Base-by-base conservation (phyloP, 2,329 filamentous ascomycete genomes). In the Talaromyces verruculosus region DNA sequence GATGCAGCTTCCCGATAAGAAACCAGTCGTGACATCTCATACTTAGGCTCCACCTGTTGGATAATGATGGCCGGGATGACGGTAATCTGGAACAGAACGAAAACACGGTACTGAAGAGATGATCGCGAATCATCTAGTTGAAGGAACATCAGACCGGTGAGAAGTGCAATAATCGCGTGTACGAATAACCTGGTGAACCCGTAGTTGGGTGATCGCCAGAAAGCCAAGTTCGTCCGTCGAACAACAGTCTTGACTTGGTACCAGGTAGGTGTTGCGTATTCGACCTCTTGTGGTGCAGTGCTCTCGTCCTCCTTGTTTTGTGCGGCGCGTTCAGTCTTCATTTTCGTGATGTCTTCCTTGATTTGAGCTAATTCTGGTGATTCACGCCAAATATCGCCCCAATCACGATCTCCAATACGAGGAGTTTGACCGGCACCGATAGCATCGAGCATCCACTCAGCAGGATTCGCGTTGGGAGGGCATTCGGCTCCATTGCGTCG, bases 121-220 rank as follows among this genome's bases (percentile, higher is more conserved):
- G 89, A 81, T 10, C 90, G 86, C 2, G 90, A 92, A 72, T 93
- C 80, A 73, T 94, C 88, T 8, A 96, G 86, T 67, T 92, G 86
- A 58, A 96, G 82, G 76, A 90, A 97, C 39, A 89, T 89, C 13
- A 96, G 84, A 71, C 93, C 93, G 0, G 90, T 92, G 64, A 96
- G 80, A 15, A 96, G 74, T 0, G 91, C 89, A 69, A 96, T 91
- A 67, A 88, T 86, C 67, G 94, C 82, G 75, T 96, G 92, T 74
- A 91, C 93, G 83, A 94, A 96, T 19, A 96, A 82, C 19, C 92
- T 87, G 0, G 92, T 96, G 77, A 96, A 95, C 62, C 92, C 88
- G 76, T 97, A 97, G 80, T 96, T 93, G 41, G 91, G 91, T 1
- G 90, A 91, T 49, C 93, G 85, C 91, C 91, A 97, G 82, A 91